These are phyloP conservation scores for Diaporthe citriasiana DNA, from an alignment of 2,329 filamentous ascomycete genomes.

Conservation along the genomic window DNA sequence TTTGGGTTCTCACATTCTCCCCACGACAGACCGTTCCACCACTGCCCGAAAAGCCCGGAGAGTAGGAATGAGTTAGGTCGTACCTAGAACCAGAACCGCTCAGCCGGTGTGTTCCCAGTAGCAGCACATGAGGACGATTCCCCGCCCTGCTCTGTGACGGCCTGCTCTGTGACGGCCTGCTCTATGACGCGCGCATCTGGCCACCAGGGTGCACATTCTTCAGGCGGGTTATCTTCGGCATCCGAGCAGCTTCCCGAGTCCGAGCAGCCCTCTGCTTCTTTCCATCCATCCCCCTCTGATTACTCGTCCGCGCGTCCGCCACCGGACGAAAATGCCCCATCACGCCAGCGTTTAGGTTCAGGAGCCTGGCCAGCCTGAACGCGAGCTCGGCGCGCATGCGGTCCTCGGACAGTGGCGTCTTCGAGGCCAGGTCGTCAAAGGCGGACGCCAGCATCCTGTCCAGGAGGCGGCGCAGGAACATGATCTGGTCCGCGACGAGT, in stretches of 20 bases:
- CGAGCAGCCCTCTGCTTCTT: neutral
- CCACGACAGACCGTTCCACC: too few species aligned
- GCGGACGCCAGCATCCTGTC: constrained; percentile 30
- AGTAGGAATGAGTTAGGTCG: too few species aligned
- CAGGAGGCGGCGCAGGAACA: constrained; percentile 5
- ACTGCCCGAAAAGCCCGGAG: too few species aligned
- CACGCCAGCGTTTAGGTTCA: neutral
- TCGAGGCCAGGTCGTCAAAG: constrained; percentile 24
- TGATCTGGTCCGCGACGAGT: neutral
- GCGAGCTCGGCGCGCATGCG: neutral
- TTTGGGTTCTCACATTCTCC: too few species aligned
- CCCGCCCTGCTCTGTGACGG: neutral
- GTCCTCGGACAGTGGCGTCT: neutral
- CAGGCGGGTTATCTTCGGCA: neutral
- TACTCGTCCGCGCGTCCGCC: too few species aligned
- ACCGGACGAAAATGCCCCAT: too few species aligned
- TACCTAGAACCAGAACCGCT: too few species aligned
- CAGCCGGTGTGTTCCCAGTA: too few species aligned
- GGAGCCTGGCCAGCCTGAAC: neutral
- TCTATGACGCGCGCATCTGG: neutral
- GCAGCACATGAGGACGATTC: too few species aligned
- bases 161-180: too few species aligned
- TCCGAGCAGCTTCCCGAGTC: too few species aligned
- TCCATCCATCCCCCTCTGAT: too few species aligned
- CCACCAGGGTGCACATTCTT: neutral